Percentiles rank a stretch among this genome's conserved stretches.
These are phyloP conservation scores for Fagopyrum homotropicum DNA, from an alignment of 148 eudicot species.

Conservation along the genomic window DNA sequence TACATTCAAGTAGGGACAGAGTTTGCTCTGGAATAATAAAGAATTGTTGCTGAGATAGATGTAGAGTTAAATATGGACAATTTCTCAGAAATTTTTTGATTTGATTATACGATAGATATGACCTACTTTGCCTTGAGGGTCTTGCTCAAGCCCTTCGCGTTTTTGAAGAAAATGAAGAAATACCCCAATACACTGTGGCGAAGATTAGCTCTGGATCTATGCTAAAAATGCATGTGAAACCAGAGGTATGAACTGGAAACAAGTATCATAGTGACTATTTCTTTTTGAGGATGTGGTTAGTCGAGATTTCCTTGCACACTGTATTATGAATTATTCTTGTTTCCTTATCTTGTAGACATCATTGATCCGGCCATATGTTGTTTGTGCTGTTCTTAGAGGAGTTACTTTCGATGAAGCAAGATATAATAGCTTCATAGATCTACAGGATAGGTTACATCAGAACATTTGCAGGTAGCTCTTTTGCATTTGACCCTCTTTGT, in stretches of 20 bases:
- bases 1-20: background rate
- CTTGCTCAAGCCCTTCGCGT: slow-evolving; percentile 73
- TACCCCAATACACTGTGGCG: slow-evolving; percentile 54
- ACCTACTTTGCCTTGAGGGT: slow-evolving; percentile 97
- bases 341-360: slow-evolving; percentile 46
- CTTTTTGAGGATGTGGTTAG: background rate
- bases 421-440: slow-evolving; percentile 97
- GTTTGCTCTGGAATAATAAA: background rate
- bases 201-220: slow-evolving; percentile 35
- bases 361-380: slow-evolving; percentile 72
- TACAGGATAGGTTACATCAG: slow-evolving; percentile 95
- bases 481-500: background rate
- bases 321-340: slow-evolving; percentile 11
- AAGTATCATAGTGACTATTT: background rate
- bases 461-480: slow-evolving; percentile 83
- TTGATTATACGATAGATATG: slow-evolving; percentile 46
- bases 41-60: background rate
- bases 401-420: slow-evolving; percentile 73
- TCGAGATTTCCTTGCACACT: background rate
- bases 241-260: slow-evolving; percentile 45
- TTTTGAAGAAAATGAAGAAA: slow-evolving; percentile 57
- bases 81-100: background rate
- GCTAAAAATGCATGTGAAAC: slow-evolving; percentile 85
- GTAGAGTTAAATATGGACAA: background rate
- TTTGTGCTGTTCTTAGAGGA: slow-evolving; percentile 95